Conservation (phyloP, 805 yeast species). For the Saturnispora besseyi region DNA sequence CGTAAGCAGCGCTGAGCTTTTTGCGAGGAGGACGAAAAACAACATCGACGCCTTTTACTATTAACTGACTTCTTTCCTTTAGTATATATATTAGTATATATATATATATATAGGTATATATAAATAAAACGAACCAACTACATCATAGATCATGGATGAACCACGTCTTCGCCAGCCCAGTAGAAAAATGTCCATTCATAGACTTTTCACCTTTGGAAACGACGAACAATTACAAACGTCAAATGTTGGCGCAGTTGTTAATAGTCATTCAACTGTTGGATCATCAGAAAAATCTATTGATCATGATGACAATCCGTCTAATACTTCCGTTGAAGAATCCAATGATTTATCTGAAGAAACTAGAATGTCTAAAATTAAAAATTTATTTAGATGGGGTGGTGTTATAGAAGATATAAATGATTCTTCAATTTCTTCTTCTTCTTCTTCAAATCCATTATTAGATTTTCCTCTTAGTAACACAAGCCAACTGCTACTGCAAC, state of each 20-base stretch:
- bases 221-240: not conserved
- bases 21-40: not conserved
- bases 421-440: not conserved
- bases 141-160: not conserved
- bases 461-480: not conserved
- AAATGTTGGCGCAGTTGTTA: too few relatives aligned
- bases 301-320: not conserved
- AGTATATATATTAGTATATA: not conserved
- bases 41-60: too few relatives aligned
- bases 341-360: not conserved
- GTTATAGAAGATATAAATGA: not conserved
- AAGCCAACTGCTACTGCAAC: not conserved
- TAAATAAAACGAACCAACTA: not conserved
- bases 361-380: not conserved
- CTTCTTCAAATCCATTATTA: not conserved
- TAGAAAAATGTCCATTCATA: not conserved
- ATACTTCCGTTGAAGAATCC: not conserved
- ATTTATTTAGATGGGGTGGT: constrained; percentile 3
- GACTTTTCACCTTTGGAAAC: not conserved
- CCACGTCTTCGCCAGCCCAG: constrained; percentile 7
- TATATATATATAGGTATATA: not conserved
- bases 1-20: constrained; percentile 22
- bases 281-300: not conserved
- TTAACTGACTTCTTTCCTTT: too few relatives aligned
- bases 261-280: not conserved